Conservation (phyloP, 2,329 filamentous ascomycete species). For the Parasarocladium wereldwijsianum region DNA sequence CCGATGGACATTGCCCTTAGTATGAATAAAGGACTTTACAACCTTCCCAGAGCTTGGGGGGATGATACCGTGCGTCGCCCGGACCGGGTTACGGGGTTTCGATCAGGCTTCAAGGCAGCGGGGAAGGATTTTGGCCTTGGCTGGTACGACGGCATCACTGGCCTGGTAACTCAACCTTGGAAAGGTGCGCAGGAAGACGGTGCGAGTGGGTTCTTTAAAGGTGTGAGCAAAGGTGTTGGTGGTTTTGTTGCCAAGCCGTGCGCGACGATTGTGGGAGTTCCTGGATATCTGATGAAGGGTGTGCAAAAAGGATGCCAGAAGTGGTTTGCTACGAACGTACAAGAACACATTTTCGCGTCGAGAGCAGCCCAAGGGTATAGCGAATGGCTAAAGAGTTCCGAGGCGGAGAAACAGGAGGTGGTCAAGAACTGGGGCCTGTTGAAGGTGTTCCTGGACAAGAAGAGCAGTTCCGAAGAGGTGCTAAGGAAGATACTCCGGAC, state of each 20-base stretch:
- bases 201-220: conserved; percentile 53
- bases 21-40: conserved; percentile 5
- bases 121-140: conserved; percentile 49
- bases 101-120: conserved; percentile 22
- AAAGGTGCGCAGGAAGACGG: conserved; percentile 38
- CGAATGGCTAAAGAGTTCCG: conserved; percentile 39
- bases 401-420: conserved; percentile 48
- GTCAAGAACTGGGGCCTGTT: conserved; percentile 47
- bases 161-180: conserved; percentile 64
- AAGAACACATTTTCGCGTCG: conserved; percentile 68
- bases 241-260: conserved; percentile 64
- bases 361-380: conserved; percentile 61
- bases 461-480: no score
- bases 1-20: conserved; percentile 38
- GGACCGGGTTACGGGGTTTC: neutral
- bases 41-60: conserved; percentile 28
- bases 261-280: neutral
- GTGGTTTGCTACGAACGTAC: conserved; percentile 51
- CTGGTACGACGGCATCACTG: conserved; percentile 68
- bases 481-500: no score
- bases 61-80: conserved; percentile 14
- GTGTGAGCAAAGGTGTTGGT: conserved; percentile 69
- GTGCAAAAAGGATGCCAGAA: conserved; percentile 26
- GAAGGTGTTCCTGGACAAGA: conserved; percentile 44
- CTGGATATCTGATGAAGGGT: neutral